Base-by-base conservation (phyloP, 106 monocot species). In the Vanilla planifolia region DNA sequence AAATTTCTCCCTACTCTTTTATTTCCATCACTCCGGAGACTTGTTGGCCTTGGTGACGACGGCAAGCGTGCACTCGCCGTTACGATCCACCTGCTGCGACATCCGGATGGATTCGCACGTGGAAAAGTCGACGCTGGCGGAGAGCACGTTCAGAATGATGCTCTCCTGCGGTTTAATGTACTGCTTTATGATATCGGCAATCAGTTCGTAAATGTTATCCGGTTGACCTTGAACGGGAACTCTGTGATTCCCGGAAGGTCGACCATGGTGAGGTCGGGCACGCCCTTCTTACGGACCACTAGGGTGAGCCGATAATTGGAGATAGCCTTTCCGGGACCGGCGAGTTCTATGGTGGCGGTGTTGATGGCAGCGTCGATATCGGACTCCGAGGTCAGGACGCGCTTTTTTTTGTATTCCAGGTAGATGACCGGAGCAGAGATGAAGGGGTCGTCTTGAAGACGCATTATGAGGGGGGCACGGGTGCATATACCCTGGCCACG, bases 291-390 rank as follows among this genome's bases (percentile, higher is more conserved):
- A 21, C 36, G 55, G 29, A 67, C 67, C 1, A 67, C 67, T 2
- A 67, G 55, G 29, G 67, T 67, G 2, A 67, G 26, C 3, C 56
- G 67, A 9, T 48, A 39, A 15, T 48, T 15, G 47, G 47, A 48
- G 4, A 48, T 48, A 16, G 13, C 20, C 20, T 48, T 53, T 1
- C 24, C 23, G 11, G 24, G 2, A 5, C 52, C 52, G 24, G 52
- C 52, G 29, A 53, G 23, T 25, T 53, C 52, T 1, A 8, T 11
- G 29, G 24, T 53, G 24, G 52, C 52, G 11, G 8, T 2, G 1
- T 53, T 15, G 52, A 53, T 53, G 24, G 52, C 52, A 4, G 6
- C 11, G 29, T 21, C 27, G 11, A 53, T 26, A 8, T 25, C 52
- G 9, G 8, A 3, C 16, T 53, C 52, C 6, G 52, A 53, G 29